Percentiles rank a stretch among this genome's conserved stretches.
phyloP scores from a whole-genome alignment of 2,329 filamentous ascomycete genomes.

The Penicillium sp. region DNA sequence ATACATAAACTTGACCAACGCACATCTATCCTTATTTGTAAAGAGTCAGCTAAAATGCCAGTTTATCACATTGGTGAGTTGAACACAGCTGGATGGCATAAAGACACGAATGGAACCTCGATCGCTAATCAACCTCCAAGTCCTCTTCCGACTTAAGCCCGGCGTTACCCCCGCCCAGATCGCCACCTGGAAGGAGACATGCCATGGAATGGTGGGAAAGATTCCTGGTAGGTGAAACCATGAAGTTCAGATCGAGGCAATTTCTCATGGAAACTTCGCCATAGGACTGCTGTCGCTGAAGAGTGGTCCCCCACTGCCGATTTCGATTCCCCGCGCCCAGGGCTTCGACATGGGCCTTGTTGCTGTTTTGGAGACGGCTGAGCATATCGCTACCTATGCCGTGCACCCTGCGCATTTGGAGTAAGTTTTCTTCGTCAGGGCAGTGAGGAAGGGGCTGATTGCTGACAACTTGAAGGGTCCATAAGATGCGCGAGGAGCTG shows the following conservation, averaged over 20 bases:
- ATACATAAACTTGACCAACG: background rate
- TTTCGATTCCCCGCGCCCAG: constrained; percentile 44
- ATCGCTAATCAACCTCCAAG: constrained; percentile 24
- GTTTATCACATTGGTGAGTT: constrained; percentile 44
- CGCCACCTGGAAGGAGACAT: constrained; percentile 30
- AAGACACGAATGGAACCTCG: background rate
- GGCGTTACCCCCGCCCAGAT: constrained; percentile 38
- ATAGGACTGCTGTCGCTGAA: constrained; percentile 39
- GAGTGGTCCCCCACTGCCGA: constrained; percentile 38
- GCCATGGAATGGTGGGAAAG: constrained; percentile 43
- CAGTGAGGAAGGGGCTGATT: background rate
- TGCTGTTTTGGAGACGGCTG: constrained; percentile 47
- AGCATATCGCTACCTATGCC: constrained; percentile 46
- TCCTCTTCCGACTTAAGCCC: constrained; percentile 47
- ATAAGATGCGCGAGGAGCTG: constrained; percentile 42
- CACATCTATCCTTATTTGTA: background rate
- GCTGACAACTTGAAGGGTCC: constrained; percentile 32
- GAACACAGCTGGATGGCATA: background rate
- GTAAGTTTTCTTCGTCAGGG: constrained; percentile 32
- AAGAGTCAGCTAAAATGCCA: constrained; percentile 30
- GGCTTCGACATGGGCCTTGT: constrained; percentile 50
- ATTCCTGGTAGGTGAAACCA: constrained; percentile 36
- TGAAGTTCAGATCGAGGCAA: background rate
- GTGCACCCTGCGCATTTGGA: constrained; percentile 48
- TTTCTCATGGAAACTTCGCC: background rate